Base-by-base conservation (phyloP, 108 stramenopile genomes). In the Cyclotella atomus region DNA sequence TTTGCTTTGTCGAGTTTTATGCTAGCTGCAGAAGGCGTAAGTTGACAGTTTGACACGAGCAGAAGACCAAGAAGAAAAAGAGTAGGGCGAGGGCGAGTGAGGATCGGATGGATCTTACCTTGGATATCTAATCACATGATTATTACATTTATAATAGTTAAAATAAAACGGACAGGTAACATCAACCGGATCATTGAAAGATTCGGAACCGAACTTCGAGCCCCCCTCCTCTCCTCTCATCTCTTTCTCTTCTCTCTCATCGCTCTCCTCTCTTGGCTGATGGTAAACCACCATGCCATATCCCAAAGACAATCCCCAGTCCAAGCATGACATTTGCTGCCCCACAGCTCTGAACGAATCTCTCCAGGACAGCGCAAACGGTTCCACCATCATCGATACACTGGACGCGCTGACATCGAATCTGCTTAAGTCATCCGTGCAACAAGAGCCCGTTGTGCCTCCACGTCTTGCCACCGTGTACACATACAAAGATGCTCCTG, bases 401-500 rank as follows among this genome's bases (percentile, higher is more conserved):
- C 8, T 70, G 47, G 73, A 81, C 24, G 23, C 54, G 6, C 73
- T 75, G 27, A 55, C 69, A 21, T 70, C 73, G 19, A 27, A 65
- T 19, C 28, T 81, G 25, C 65, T 65, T 46, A 15, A 54, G 63
- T 73, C 79, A 10, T 66, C 79, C 38, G 19, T 38, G 27, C 62
- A 61, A 19, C 60, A 55, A 3, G 41, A 36, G 0, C 71, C 59
- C 8, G 23, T 52, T 24, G 23, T 61, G 6, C 44, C 53, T 14
- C 41, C 46, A 30, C 61, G 33, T 57, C 34, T 84, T 16, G 47
- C 82, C 24, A 76, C 82, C n/a, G 64, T 91, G 2, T 93, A 93
- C 61, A 85, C 89, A 0, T 93, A 88, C 70, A 41, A 62, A 3
- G 92, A 91, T 59, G 90, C 85, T 0, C 92, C 92, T 8, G 64